Evolutionary conservation across 2,329 filamentous ascomycete genomes (phyloP).

Genomic region (Venturia nashicola): DNA sequence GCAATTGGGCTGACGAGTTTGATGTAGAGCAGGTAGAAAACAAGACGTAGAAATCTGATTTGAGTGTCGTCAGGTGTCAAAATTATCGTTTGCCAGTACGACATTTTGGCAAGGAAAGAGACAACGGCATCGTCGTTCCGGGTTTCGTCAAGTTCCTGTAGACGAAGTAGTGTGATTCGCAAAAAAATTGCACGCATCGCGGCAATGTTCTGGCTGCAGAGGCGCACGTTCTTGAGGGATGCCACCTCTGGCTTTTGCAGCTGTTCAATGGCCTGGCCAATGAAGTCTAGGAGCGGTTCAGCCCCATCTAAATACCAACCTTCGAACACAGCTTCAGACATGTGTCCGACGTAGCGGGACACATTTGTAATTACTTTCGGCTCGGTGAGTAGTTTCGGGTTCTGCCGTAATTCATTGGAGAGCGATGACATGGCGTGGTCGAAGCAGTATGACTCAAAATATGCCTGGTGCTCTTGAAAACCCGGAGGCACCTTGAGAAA

Average conservation of each 20-base stretch:
- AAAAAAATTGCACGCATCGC: constrained; percentile 68
- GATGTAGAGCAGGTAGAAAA: constrained; percentile 88
- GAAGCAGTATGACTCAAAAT: constrained; percentile 85
- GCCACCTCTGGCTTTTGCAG: constrained; percentile 76
- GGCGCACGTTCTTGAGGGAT: constrained; percentile 71
- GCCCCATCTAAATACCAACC: constrained; percentile 92
- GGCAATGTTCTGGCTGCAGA: constrained; percentile 73
- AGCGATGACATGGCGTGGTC: constrained; percentile 62
- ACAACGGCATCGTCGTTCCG: constrained; percentile 45
- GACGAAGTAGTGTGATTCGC: constrained; percentile 62
- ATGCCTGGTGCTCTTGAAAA: constrained; percentile 87
- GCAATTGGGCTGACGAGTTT: constrained; percentile 64
- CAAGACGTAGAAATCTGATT: constrained; percentile 67
- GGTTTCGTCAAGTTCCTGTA: constrained; percentile 64
- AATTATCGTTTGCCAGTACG: constrained; percentile 93
- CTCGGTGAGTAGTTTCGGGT: constrained; percentile 63
- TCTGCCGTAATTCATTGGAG: constrained; percentile 54
- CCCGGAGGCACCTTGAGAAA: constrained; percentile 84
- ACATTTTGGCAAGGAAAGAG: constrained; percentile 68
- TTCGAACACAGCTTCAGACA: constrained; percentile 85
- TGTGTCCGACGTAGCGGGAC: constrained; percentile 64
- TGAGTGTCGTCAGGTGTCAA: constrained; percentile 66
- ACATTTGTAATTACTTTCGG: constrained; percentile 79
- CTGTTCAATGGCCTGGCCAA: constrained; percentile 75
- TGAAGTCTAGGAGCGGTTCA: constrained; percentile 72